These are phyloP conservation scores for Bolboschoenus planiculmis DNA, from an alignment of 176 grass and related monocot species.

Conservation along the genomic window DNA sequence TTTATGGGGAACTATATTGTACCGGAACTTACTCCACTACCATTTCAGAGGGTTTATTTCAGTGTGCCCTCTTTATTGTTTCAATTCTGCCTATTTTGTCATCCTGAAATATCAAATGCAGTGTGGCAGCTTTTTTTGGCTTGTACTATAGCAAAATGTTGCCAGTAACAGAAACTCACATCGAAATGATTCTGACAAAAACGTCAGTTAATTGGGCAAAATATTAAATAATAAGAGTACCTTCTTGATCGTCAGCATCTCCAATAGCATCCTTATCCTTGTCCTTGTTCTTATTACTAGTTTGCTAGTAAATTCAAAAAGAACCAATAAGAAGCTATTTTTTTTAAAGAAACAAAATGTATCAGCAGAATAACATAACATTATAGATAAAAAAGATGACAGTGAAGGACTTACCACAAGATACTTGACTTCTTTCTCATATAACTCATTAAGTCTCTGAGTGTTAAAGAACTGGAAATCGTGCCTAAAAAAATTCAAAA, in stretches of 20 bases:
- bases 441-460: conserved; percentile 83
- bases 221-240: conserved; percentile 27
- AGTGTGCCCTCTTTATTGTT: background rate
- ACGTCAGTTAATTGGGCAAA: background rate
- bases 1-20: background rate
- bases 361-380: background rate
- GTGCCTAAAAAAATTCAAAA: conserved; percentile 43
- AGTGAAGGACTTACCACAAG: conserved; percentile 56
- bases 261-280: conserved; percentile 79
- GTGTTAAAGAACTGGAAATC: conserved; percentile 99
- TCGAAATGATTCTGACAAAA: background rate
- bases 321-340: background rate
- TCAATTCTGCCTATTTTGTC: background rate
- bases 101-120: background rate
- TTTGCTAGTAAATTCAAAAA: conserved; percentile 54
- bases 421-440: conserved; percentile 98
- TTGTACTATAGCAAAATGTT: background rate
- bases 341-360: background rate
- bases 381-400: background rate
- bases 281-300: conserved; percentile 52
- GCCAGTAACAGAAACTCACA: background rate
- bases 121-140: background rate
- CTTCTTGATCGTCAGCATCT: conserved; percentile 86
- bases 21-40: background rate
- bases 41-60: conserved; percentile 1